Evolutionary conservation across 148 eudicot genomes (phyloP).

Genomic region (Nepenthes gracilis): DNA sequence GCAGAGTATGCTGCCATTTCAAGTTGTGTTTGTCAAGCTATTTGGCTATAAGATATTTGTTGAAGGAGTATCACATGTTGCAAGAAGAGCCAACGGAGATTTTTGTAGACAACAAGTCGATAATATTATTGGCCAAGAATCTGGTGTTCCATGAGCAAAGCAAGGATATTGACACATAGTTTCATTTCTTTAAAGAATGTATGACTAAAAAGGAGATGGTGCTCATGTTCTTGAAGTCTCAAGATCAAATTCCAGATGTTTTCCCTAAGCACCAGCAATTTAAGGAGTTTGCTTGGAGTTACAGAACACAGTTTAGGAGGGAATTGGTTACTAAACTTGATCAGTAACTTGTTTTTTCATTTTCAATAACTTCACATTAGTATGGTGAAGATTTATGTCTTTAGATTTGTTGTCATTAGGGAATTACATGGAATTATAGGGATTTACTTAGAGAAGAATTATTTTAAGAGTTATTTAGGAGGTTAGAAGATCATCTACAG

Average conservation of each 20-base stretch:
- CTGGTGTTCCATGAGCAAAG: background rate
- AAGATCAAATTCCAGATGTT: background rate
- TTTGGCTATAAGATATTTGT: background rate
- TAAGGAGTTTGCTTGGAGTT: too few species aligned
- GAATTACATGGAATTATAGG: too few species aligned
- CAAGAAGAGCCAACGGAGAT: background rate
- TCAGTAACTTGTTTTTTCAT: too few species aligned
- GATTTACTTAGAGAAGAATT: too few species aligned
- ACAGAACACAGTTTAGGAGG: too few species aligned
- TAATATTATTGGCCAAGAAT: slow-evolving; percentile 2
- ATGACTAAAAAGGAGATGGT: background rate
- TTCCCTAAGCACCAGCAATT: too few species aligned
- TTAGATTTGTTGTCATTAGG: too few species aligned
- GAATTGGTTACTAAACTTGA: too few species aligned
- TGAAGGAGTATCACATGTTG: background rate
- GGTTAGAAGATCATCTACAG: too few species aligned
- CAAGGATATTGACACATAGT: background rate
- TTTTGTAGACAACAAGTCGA: background rate
- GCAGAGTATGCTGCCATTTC: background rate
- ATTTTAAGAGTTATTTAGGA: too few species aligned
- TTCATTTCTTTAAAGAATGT: background rate
- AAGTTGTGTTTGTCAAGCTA: background rate
- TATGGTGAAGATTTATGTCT: too few species aligned
- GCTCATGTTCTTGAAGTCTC: slow-evolving; percentile 6
- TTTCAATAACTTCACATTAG: too few species aligned